Evolutionary conservation across 306 rosid genomes (phyloP).

Genomic region (Astragalus glycyphyllos): DNA sequence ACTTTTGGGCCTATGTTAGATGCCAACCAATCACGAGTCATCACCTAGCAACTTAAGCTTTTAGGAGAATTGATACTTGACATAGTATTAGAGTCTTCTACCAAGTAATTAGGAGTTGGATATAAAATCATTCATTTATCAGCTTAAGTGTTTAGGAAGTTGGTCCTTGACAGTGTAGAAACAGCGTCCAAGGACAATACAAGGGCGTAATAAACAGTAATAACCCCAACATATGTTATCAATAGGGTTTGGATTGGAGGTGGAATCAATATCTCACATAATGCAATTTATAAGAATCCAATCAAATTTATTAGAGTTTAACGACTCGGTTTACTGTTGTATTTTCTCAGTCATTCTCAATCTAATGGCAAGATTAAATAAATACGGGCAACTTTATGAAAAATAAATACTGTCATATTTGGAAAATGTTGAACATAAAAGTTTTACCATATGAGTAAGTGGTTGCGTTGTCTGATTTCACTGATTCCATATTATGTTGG

Average conservation of each 20-base stretch:
- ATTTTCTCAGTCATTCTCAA: no score
- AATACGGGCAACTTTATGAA: not conserved
- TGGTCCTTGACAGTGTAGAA: constrained; percentile 27
- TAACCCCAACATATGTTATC: constrained; percentile 2
- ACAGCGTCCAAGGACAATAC: not conserved
- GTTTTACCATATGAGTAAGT: constrained; percentile 3
- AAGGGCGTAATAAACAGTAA: not conserved
- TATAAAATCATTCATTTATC: not conserved
- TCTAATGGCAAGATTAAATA: not conserved
- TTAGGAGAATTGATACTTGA: constrained; percentile 21
- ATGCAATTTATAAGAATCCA: not conserved
- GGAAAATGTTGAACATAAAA: constrained; percentile 10
- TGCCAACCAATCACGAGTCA: not conserved
- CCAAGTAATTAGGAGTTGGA: not conserved
- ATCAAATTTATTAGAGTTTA: not conserved
- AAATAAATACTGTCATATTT: constrained; percentile 3
- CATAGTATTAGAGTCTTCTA: not conserved
- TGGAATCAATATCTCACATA: not conserved
- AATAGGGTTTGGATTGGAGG: not conserved
- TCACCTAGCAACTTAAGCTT: not conserved
- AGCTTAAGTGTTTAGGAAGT: constrained; percentile 7
- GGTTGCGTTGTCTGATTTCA: constrained; percentile 31
- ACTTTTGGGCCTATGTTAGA: not conserved
- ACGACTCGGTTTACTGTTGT: no score
- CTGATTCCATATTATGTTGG: constrained; percentile 11